phyloP scores from a whole-genome alignment of 306 rosid genomes.

The Carpinus fangiana region DNA sequence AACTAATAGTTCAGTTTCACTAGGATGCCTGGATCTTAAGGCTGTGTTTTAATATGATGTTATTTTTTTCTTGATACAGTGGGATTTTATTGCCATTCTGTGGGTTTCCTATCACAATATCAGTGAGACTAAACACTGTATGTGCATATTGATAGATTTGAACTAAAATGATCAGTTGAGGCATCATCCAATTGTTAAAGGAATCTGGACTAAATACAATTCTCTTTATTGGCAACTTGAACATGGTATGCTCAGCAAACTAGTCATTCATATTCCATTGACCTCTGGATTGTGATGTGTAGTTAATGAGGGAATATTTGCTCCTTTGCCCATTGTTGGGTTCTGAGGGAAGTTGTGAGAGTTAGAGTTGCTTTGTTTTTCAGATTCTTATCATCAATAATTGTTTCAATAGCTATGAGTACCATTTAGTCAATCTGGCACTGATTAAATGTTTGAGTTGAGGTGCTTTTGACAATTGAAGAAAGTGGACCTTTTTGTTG shows the following conservation, averaged over 20 bases:
- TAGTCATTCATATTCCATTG: slow-evolving; percentile 12
- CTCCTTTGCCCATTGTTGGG: slow-evolving; percentile 18
- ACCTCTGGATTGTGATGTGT: slow-evolving; percentile 10
- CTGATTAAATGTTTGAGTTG: slow-evolving; percentile 30
- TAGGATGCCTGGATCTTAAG: neutral
- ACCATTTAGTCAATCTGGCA: slow-evolving; percentile 29
- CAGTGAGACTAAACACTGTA: neutral
- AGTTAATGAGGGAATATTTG: slow-evolving; percentile 11
- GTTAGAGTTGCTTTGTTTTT: slow-evolving; percentile 15
- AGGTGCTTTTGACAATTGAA: slow-evolving; percentile 25
- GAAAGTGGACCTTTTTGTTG: slow-evolving; percentile 13
- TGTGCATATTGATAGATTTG: neutral
- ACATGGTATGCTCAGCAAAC: slow-evolving; percentile 13
- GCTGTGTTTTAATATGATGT: neutral
- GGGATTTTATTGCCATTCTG: neutral
- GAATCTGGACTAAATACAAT: slow-evolving; percentile 29
- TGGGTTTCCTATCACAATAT: neutral
- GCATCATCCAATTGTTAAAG: slow-evolving; percentile 18
- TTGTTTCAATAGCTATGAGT: neutral
- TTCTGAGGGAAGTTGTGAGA: slow-evolving; percentile 1
- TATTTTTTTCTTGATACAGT: neutral
- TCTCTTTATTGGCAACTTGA: slow-evolving; percentile 2
- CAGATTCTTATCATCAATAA: slow-evolving; percentile 23
- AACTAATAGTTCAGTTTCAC: neutral
- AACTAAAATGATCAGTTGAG: slow-evolving; percentile 3